These are phyloP conservation scores for Pythium myriotylum DNA, from an alignment of 352 stramenopile genomes.

Conservation along the genomic window DNA sequence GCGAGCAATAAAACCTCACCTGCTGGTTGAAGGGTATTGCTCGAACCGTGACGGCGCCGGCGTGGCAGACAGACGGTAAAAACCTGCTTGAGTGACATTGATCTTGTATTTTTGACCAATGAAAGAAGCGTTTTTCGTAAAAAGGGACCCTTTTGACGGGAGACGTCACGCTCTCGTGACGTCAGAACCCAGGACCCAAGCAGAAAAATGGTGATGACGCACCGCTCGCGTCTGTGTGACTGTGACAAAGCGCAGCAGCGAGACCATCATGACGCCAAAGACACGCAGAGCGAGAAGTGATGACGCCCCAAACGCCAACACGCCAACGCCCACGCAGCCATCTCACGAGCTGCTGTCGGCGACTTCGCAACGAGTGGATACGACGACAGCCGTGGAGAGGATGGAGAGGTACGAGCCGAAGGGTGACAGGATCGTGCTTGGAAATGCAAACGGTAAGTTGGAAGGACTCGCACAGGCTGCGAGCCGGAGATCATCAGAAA, in stretches of 20 bases:
- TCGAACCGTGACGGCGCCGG: constrained; percentile 13
- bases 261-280: constrained; percentile 22
- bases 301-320: constrained; percentile 6
- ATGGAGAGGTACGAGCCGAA: too few species aligned
- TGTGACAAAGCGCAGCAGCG: constrained; percentile 13
- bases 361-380: too few species aligned
- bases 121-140: constrained; percentile 13
- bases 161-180: constrained; percentile 6
- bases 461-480: too few species aligned
- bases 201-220: constrained; percentile 27
- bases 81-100: constrained; percentile 12
- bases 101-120: constrained; percentile 24
- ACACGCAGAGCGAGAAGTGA: constrained; percentile 18
- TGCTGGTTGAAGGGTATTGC: constrained; percentile 9
- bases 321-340: constrained; percentile 1
- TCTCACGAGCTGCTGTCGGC: not conserved
- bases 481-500: too few species aligned
- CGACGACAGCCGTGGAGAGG: too few species aligned
- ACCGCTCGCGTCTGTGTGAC: constrained; percentile 16
- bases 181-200: constrained; percentile 26
- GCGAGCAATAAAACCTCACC: constrained; percentile 25
- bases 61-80: constrained; percentile 25
- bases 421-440: too few species aligned
- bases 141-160: constrained; percentile 10
- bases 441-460: too few species aligned